Evolutionary conservation across 176 grass and related monocot species (phyloP), one percentile per base, ranked within the genome.

Genomic region (Rhynchospora breviuscula): DNA sequence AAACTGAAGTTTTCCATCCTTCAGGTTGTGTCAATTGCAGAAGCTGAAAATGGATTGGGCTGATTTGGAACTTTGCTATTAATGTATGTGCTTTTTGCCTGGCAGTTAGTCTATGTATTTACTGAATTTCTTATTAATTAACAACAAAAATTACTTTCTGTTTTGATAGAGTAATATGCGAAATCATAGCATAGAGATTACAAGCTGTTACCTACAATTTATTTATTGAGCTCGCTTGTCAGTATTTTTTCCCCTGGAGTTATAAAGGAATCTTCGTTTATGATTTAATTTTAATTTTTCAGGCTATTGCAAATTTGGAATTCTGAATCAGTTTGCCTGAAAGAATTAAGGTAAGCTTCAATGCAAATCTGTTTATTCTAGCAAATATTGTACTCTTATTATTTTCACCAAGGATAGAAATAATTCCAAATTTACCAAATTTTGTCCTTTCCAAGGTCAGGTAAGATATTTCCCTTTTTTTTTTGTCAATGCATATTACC

Each of bases 241-340:
- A 63, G 59, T 64, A 29, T 0, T 7, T 59, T 26, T 31, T 45
- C 44, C 10, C 35, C 10, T 86, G 21, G 13, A 61, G 33, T 81
- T 51, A 40, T 21, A 78, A 68, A 53, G 23, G 26, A 7, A 47
- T 83, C 11, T 81, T 74, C 79, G 53, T 79, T 58, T 86, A 53
- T 68, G 18, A 62, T 81, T 10, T 78, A 59, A 65, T 40, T 40
- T 40, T 40, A 40, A 40, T 40, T 68, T 85, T 88, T 58, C 64
- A 93, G 96, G 96, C 93, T 83, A 89, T 99, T 81, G 93, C 91
- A 15, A 99, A 95, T 77, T 72, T 90, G 83, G 89, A 93, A 26
- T 89, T 99, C 90, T 99, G 93, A 89, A 84, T 89, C 74, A 83
- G 88, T 88, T 89, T 99, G 72, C 89, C 88, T n/a, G 57, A 79